These are phyloP conservation scores for Hymenotorrendiella dingleyae DNA, from an alignment of 2,329 filamentous ascomycete species.

Conservation along the genomic window DNA sequence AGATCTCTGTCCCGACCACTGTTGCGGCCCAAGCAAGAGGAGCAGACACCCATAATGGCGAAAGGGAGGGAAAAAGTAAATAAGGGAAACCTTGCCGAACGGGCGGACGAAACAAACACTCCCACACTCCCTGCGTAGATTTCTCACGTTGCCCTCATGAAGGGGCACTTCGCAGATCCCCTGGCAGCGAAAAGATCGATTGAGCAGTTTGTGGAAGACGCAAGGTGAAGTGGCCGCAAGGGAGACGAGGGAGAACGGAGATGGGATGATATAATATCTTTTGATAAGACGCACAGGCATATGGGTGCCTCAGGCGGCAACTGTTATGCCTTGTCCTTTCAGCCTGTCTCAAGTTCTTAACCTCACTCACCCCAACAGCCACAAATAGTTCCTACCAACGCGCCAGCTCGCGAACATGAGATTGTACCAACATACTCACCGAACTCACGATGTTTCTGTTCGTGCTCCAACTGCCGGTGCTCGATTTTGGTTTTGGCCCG, in stretches of 20 bases:
- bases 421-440: no score
- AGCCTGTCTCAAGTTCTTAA: no score
- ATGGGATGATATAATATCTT: background rate
- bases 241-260: background rate
- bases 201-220: background rate
- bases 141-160: slow-evolving; percentile 1
- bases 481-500: no score
- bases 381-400: no score
- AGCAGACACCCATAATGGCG: slow-evolving; percentile 51
- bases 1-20: slow-evolving; percentile 40
- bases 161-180: background rate
- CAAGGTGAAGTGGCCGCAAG: no score
- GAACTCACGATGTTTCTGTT: no score
- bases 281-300: background rate
- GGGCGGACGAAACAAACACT: background rate
- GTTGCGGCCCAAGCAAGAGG: slow-evolving; percentile 52
- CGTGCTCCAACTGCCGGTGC: no score
- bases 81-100: slow-evolving; percentile 2
- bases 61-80: slow-evolving; percentile 1
- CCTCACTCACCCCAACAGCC: no score
- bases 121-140: slow-evolving; percentile 1
- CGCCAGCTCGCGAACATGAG: no score
- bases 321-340: no score
- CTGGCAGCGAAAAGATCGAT: background rate
- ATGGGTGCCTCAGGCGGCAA: no score